A percentile compares a stretch with the other conserved stretches of the same genome.
Conservation (phyloP, 2,329 filamentous ascomycete genomes). For the Claviceps sp. region DNA sequence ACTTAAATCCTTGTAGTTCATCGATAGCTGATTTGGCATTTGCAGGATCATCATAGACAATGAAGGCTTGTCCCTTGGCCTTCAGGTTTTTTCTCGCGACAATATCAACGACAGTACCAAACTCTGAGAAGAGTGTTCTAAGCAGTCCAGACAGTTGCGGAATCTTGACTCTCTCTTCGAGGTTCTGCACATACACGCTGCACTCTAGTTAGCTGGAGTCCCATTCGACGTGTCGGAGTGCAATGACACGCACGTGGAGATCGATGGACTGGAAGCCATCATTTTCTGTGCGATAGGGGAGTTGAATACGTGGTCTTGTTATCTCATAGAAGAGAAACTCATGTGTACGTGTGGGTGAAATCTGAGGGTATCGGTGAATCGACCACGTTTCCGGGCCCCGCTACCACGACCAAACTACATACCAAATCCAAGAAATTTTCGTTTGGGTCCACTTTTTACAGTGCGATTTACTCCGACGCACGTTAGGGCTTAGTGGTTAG, state of each 20-base stretch:
- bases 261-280: constrained; percentile 23
- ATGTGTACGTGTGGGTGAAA: no score
- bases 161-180: constrained; percentile 84
- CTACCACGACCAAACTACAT: no score
- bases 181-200: constrained; percentile 64
- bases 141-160: constrained; percentile 63
- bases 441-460: no score
- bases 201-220: constrained; percentile 20
- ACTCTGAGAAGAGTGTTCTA: constrained; percentile 70
- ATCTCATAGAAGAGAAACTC: no score
- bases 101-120: constrained; percentile 73
- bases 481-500: no score
- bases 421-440: no score
- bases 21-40: constrained; percentile 73
- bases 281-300: neutral
- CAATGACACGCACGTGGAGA: constrained; percentile 64
- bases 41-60: constrained; percentile 76
- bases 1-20: constrained; percentile 80
- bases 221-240: constrained; percentile 46
- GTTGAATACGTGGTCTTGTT: neutral
- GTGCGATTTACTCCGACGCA: no score
- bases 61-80: constrained; percentile 88
- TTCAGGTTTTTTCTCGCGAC: constrained; percentile 82
- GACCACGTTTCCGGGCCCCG: no score
- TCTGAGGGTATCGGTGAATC: no score